Conservation (phyloP, 2,329 filamentous ascomycete genomes). For the Aureobasidium sp. region DNA sequence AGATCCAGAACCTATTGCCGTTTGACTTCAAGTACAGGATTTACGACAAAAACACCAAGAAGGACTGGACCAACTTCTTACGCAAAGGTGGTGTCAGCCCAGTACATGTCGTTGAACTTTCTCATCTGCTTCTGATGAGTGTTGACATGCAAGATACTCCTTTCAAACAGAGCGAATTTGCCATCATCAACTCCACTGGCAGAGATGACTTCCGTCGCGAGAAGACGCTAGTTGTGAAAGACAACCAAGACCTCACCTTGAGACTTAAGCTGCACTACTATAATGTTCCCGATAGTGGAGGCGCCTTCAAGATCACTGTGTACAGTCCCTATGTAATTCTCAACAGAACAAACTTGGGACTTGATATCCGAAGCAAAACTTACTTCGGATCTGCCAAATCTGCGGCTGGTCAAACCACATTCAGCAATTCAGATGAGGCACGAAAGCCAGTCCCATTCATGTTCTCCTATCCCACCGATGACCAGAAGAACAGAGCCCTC, state of each 20-base stretch:
- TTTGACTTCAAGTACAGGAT: constrained; percentile 99
- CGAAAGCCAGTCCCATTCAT: constrained; percentile 83
- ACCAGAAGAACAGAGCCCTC: constrained; percentile 82
- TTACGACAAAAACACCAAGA: constrained; percentile 97
- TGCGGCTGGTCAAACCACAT: constrained; percentile 72
- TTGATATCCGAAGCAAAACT: constrained; percentile 81
- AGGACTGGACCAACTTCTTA: constrained; percentile 97
- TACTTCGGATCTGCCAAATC: constrained; percentile 77
- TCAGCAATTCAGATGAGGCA: constrained; percentile 49
- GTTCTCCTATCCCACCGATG: constrained; percentile 87
- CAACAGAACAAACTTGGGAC: constrained; percentile 87
- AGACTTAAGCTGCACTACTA: constrained; percentile 86
- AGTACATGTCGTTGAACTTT: constrained; percentile 93
- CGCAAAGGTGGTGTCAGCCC: constrained; percentile 95
- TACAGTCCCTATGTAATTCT: constrained; percentile 92
- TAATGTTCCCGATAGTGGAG: constrained; percentile 81
- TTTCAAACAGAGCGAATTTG: constrained; percentile 92
- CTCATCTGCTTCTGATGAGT: constrained; percentile 84
- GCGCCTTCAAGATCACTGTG: constrained; percentile 90
- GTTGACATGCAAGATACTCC: constrained; percentile 94
- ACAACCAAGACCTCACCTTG: constrained; percentile 71
- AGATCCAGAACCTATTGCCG: constrained; percentile 87
- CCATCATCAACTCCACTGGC: constrained; percentile 87
- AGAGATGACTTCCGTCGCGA: constrained; percentile 86
- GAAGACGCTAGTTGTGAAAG: constrained; percentile 70